Base-by-base conservation (phyloP, 768 basidiomycete genomes). In the Chiua virens region DNA sequence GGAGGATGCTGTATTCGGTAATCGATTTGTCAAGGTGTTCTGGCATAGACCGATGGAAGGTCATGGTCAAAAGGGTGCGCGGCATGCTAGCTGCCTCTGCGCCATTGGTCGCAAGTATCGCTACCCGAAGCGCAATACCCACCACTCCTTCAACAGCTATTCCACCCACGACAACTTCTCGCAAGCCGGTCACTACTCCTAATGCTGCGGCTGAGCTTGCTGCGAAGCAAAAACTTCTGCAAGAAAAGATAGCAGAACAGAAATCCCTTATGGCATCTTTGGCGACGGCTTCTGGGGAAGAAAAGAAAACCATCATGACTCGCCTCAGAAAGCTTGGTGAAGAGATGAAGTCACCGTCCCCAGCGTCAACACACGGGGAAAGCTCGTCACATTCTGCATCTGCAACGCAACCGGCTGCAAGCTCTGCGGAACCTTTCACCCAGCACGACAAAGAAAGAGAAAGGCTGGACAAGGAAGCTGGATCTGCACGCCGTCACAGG, bases 11-110 rank as follows among this genome's bases (percentile, higher is more conserved):
- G 87, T 97, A 14, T 97, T 97, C 62, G 84, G 83, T 11, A 95
- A 94, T 60, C 83, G 95, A 44, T 97, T 97, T 67, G 94, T 97
- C 57, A 96, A 95, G 70, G 78, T 97, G 30, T 92, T 96, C 61
- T 97, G 95, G 93, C 92, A 96, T 71, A 79, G 89, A 51, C 93
- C 92, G 8, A 82, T 94, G 83, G 90, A 89, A 47, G 94, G 95
- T 0, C 89, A 94, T 60, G 94, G 94, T 8, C 84, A 83, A 55
- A 77, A 75, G 17, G 94, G 94, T 3, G 74, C 82, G 42, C 79
- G n/a, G 87, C 56, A 81, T 86, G 75, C 71, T 98, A 52, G 92
- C 89, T 14, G 90, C 89, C 5, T 89, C 88, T 25, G 91, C 90
- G 8, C 79, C 85, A 2, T 60, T 89, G 10, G 77, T 96, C 10